Evolutionary conservation across 2,329 filamentous ascomycete genomes (phyloP).

Genomic region (Ophiocordyceps camponoti-saundersi): DNA sequence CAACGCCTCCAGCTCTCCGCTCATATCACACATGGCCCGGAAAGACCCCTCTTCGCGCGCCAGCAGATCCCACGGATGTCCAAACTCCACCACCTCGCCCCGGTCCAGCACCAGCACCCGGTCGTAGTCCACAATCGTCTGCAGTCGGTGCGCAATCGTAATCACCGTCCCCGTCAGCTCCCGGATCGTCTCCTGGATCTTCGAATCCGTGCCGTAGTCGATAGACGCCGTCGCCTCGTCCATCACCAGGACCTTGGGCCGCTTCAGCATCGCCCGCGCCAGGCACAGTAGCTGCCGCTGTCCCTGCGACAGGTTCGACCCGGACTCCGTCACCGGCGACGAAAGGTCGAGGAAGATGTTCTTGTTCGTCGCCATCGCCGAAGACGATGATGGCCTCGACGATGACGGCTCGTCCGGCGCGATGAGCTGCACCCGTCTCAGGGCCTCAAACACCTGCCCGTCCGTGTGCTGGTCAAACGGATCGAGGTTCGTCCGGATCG

Average conservation of each 20-base stretch:
- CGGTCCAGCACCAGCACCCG: slow-evolving; percentile 91
- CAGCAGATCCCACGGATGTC: slow-evolving; percentile 73
- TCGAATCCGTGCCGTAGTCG: slow-evolving; percentile 86
- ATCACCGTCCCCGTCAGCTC: slow-evolving; percentile 86
- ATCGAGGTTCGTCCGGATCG: slow-evolving; percentile 81
- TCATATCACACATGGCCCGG: slow-evolving; percentile 47
- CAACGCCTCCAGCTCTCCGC: slow-evolving; percentile 36
- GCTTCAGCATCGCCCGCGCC: slow-evolving; percentile 80
- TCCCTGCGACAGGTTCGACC: slow-evolving; percentile 86
- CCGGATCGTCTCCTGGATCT: slow-evolving; percentile 94
- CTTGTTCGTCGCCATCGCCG: slow-evolving; percentile 54
- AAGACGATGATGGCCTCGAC: slow-evolving; percentile 1
- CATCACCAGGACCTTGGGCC: slow-evolving; percentile 91
- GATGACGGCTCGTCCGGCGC: slow-evolving; percentile 33
- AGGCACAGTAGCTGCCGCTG: slow-evolving; percentile 90
- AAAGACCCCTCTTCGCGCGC: slow-evolving; percentile 49
- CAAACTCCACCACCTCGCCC: slow-evolving; percentile 74
- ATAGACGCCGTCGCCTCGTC: slow-evolving; percentile 97
- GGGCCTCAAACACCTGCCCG: slow-evolving; percentile 72
- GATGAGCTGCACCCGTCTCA: slow-evolving; percentile 81
- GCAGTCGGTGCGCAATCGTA: slow-evolving; percentile 87
- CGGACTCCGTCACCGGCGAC: slow-evolving; percentile 74
- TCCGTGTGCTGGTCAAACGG: slow-evolving; percentile 82
- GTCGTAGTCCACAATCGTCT: slow-evolving; percentile 97
- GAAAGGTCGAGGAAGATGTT: slow-evolving; percentile 84